phyloP scores from a whole-genome alignment of 495 filamentous ascomycete species.

The Polyplosphaeria fusca region DNA sequence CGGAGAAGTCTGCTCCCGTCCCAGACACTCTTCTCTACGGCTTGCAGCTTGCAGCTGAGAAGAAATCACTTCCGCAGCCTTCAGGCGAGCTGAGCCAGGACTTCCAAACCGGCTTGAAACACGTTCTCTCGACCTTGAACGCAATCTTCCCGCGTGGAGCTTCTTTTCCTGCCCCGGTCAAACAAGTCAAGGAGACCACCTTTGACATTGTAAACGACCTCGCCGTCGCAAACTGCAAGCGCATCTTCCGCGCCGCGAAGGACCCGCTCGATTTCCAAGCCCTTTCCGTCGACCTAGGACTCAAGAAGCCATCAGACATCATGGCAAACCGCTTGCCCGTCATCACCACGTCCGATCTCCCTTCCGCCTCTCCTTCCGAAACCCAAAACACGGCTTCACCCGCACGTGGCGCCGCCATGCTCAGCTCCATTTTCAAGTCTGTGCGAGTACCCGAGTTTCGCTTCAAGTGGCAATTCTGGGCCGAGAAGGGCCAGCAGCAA shows the following conservation, averaged over 20 bases:
- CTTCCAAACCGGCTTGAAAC: background rate
- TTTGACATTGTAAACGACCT: slow-evolving; percentile 12
- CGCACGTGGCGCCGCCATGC: slow-evolving; percentile 41
- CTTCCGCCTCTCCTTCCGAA: slow-evolving; percentile 25
- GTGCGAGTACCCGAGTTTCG: slow-evolving; percentile 52
- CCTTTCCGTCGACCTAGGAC: background rate
- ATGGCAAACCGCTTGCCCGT: slow-evolving; percentile 28
- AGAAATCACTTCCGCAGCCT: background rate
- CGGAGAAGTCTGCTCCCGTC: background rate
- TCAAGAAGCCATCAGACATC: background rate
- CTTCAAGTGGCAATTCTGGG: slow-evolving; percentile 59
- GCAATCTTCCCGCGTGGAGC: background rate
- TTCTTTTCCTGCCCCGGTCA: background rate
- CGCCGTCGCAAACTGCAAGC: slow-evolving; percentile 10
- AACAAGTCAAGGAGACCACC: background rate
- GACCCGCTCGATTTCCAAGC: slow-evolving; percentile 8
- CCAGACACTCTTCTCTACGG: background rate
- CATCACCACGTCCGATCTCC: slow-evolving; percentile 30
- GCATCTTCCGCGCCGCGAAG: slow-evolving; percentile 13
- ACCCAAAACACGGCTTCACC: slow-evolving; percentile 37
- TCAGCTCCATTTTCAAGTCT: slow-evolving; percentile 44
- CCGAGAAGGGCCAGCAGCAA: slow-evolving; percentile 47
- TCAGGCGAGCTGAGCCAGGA: background rate
- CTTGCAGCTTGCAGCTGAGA: background rate
- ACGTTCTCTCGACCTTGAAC: slow-evolving; percentile 3